Evolutionary conservation across 305 asterid genomes (phyloP), one percentile per base, ranked within the genome.

Genomic region (Rubia tinctorum): DNA sequence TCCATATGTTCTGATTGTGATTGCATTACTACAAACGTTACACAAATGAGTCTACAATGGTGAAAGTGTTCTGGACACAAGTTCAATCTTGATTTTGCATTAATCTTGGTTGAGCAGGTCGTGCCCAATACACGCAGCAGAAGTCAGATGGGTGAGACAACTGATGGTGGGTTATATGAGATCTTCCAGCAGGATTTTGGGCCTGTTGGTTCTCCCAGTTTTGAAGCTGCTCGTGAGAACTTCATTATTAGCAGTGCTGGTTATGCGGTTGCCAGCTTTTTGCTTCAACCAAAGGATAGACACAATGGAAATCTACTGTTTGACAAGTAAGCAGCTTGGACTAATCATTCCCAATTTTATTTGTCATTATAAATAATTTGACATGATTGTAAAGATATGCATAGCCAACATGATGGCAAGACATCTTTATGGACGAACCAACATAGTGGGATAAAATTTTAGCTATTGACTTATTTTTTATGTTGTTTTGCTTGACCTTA

Each of bases 111-210:
- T 40, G 44, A 81, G 84, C 87, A 95, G 99, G 99, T 95, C 68
- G 98, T 91, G 71, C 98, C 98, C 78, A 91, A 95, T 78, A 76
- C 99, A 34, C 80, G 99, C 75, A 95, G 99, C 85, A 89, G 99
- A 87, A 95, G 99, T 78, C 99, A 95, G 91, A 95, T 95, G 99
- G 99, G 99, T 71, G 99, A 95, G 92, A 95, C 96, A 64, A 95
- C 95, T 56, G 99, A 94, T 75, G 99, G 99, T 82, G 99, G 99
- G 77, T 85, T 95, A 23, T 95, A 89, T 78, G 98, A 95, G 88
- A 95, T 95, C 75, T 95, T 95, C 78, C 99, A 95, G 78, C 98
- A 92, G 89, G 99, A 95, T 85, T 95, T 85, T 79, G 99, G 99
- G 44, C 96, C 98, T 71, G 98, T 95, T 80, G 99, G 99, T 68